phyloP scores from a whole-genome alignment of 495 filamentous ascomycete species.

The Penicillium paradoxum region DNA sequence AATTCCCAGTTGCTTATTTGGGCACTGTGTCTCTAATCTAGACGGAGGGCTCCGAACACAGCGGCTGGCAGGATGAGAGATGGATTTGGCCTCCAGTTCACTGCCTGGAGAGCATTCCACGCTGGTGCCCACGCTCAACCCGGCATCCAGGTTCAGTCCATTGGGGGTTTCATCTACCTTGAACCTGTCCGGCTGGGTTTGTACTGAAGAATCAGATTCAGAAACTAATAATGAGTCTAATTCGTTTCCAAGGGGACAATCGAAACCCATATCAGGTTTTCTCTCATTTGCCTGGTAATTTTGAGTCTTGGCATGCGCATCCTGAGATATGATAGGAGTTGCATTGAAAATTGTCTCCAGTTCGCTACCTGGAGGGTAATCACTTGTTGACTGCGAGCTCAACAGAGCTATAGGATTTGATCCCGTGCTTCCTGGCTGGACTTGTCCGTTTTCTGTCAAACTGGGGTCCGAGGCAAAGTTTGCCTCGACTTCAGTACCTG shows the following conservation, averaged over 20 bases:
- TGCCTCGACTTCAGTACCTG: constrained; percentile 11
- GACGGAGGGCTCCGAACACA: neutral
- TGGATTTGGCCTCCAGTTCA: constrained; percentile 17
- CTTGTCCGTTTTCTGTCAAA: constrained; percentile 8
- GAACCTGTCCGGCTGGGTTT: neutral
- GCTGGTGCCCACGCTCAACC: neutral
- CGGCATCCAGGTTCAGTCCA: neutral
- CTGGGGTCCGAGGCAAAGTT: constrained; percentile 4
- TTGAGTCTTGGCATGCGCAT: neutral
- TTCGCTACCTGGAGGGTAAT: constrained; percentile 11
- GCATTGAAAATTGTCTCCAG: constrained; percentile 1
- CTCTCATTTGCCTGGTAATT: neutral
- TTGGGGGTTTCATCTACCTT: neutral
- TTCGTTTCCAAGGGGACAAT: constrained; percentile 5
- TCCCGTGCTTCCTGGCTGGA: constrained; percentile 1
- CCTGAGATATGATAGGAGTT: neutral
- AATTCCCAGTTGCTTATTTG: neutral
- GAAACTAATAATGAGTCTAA: constrained; percentile 10
- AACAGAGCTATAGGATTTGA: neutral
- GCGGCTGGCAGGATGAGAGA: constrained; percentile 2
- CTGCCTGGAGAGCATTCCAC: constrained; percentile 15
- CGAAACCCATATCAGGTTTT: constrained; percentile 5
- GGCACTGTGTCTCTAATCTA: neutral
- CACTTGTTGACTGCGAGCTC: constrained; percentile 1
- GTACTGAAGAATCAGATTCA: neutral